These are phyloP conservation scores for Wickerhamiella hasegawae DNA, from an alignment of 805 yeast species.

Conservation along the genomic window DNA sequence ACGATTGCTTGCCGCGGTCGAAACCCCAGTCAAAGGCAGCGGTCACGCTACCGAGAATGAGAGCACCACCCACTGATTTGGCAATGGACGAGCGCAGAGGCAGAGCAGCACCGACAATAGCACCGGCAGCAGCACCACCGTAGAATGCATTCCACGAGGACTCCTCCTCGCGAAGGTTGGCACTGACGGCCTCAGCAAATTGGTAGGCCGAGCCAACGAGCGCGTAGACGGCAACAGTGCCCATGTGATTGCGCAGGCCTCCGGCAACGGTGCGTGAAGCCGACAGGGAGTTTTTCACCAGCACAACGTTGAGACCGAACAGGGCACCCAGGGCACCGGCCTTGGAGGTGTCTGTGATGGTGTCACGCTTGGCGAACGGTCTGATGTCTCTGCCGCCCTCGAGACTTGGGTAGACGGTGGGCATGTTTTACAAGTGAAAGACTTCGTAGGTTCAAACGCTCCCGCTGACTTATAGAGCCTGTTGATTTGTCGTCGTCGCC, in stretches of 20 bases:
- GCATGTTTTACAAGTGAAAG: too few relatives aligned
- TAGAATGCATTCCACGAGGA: slow-evolving; percentile 44
- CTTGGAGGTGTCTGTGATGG: slow-evolving; percentile 32
- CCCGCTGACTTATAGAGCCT: too few relatives aligned
- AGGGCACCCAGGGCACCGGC: slow-evolving; percentile 30
- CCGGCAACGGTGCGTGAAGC: slow-evolving; percentile 19
- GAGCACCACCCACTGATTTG: slow-evolving; percentile 31
- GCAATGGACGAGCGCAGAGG: slow-evolving; percentile 19
- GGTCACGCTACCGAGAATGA: slow-evolving; percentile 29
- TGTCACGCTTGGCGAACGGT: slow-evolving; percentile 38
- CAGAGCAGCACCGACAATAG: slow-evolving; percentile 24
- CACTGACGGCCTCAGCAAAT: slow-evolving; percentile 28
- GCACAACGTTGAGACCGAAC: slow-evolving; percentile 35
- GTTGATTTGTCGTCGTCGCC: too few relatives aligned
- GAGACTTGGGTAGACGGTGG: slow-evolving; percentile 12
- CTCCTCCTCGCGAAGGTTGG: slow-evolving; percentile 46
- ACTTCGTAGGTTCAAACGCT: too few relatives aligned
- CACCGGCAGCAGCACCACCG: slow-evolving; percentile 34
- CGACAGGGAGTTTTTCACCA: slow-evolving; percentile 22
- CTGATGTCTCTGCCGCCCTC: slow-evolving; percentile 24
- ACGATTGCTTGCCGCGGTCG: slow-evolving; percentile 17
- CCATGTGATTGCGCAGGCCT: slow-evolving; percentile 16
- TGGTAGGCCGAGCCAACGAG: slow-evolving; percentile 35
- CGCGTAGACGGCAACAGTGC: slow-evolving; percentile 21
- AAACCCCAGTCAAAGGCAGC: slow-evolving; percentile 26